phyloP scores from a whole-genome alignment of 1,139 yeast genomes.

The Debaryomycetaceae sp. region DNA sequence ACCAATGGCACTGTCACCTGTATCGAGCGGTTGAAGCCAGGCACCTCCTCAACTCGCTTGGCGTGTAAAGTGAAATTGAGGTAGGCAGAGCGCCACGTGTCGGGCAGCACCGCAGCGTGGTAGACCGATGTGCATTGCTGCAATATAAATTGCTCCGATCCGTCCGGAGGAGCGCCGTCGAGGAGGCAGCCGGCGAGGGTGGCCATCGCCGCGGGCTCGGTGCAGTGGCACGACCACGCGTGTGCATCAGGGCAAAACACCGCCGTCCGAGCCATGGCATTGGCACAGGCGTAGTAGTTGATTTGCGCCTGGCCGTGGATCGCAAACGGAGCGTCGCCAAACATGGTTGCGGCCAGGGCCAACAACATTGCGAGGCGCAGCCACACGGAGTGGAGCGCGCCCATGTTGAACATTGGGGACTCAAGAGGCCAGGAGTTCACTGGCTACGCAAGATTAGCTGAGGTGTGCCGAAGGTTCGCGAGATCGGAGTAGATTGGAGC shows the following conservation, averaged over 20 bases:
- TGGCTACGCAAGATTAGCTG: too few species aligned
- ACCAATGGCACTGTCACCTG: too few species aligned
- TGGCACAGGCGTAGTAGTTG: constrained; percentile 1
- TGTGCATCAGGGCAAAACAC: too few species aligned
- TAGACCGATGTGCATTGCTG: constrained; percentile 5
- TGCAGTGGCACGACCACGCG: constrained; percentile 12
- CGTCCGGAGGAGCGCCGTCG: constrained; percentile 3
- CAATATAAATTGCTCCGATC: neutral
- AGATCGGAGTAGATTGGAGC: too few species aligned
- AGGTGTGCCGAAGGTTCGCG: too few species aligned
- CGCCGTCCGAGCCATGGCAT: too few species aligned
- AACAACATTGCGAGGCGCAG: too few species aligned
- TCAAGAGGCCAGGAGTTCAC: too few species aligned
- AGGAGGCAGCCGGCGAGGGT: constrained; percentile 14
- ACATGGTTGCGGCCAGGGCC: neutral
- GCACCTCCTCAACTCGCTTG: constrained; percentile 16
- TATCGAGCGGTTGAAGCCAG: too few species aligned
- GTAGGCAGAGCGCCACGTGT: constrained; percentile 1
- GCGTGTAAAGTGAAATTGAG: constrained; percentile 13
- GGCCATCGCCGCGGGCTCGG: constrained; percentile 13
- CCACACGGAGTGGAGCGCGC: too few species aligned
- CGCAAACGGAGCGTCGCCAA: neutral
- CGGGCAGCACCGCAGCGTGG: constrained; percentile 6
- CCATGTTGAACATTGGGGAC: too few species aligned
- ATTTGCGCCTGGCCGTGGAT: constrained; percentile 1